A percentile compares a stretch with the other conserved stretches of the same genome.
Evolutionary conservation across 169 alveolate genomes (phyloP).

Genomic region (Cryptosporidium parvum): DNA sequence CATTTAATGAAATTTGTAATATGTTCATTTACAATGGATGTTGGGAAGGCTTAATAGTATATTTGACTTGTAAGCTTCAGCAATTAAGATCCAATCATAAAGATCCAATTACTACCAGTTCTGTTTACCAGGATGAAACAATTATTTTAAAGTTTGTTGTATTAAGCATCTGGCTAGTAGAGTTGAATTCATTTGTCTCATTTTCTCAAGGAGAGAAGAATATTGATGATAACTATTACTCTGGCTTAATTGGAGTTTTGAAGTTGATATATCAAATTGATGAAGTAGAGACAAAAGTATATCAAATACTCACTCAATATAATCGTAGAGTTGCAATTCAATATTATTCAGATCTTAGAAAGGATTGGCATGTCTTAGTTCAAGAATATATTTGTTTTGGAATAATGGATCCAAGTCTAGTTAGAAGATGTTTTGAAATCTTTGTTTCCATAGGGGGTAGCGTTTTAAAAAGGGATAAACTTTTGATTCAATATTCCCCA

Average conservation of each 20-base stretch:
- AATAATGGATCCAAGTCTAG: constrained; percentile 1
- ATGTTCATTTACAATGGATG: constrained; percentile 28
- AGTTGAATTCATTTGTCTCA: constrained; percentile 35
- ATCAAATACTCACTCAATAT: constrained; percentile 39
- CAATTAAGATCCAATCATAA: constrained; percentile 24
- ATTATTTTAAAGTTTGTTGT: constrained; percentile 26
- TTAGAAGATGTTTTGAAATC: constrained; percentile 41
- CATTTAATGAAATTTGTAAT: constrained; percentile 67
- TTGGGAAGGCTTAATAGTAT: constrained; percentile 49
- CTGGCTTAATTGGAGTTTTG: constrained; percentile 17
- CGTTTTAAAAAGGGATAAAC: constrained; percentile 37
- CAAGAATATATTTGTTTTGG: constrained; percentile 54
- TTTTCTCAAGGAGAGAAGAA: constrained; percentile 27
- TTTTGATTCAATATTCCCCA: constrained; percentile 40
- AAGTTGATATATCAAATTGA: constrained; percentile 21
- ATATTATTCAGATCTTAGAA: constrained; percentile 55
- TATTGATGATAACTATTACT: constrained; percentile 14
- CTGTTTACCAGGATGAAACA: constrained; percentile 3
- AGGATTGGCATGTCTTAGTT: constrained; percentile 59
- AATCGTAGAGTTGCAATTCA: constrained; percentile 31
- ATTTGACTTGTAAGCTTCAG: constrained; percentile 27
- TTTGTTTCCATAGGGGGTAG: constrained; percentile 41
- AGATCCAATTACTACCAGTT: constrained; percentile 5
- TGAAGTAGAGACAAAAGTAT: constrained; percentile 46
- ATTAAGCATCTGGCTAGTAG: constrained; percentile 56